Base-by-base conservation (phyloP, 2,329 filamentous ascomycete genomes). In the Pyricularia grisea region DNA sequence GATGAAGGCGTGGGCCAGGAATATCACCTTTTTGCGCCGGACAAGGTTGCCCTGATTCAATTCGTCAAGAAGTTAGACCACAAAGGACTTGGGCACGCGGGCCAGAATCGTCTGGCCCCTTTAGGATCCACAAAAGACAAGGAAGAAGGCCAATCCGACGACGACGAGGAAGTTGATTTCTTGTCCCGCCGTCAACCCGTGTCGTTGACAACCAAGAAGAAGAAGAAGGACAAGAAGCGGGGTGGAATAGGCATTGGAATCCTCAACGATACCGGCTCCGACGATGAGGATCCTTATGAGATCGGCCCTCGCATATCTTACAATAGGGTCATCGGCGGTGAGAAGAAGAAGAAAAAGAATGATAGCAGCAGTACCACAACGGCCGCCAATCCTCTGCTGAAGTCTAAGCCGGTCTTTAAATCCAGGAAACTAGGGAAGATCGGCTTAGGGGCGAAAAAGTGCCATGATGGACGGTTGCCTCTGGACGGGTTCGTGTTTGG, bases 261-360 rank as follows among this genome's bases (percentile, higher is more conserved):
- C 1, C 80, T 98, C 65, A 97, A 98, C 74, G 94, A 97, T 73
- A 95, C 90, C 25, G 94, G 93, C 12, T 97, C 94, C 4, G 95
- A 98, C 73, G 94, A 97, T 65, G 95, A 98, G 74, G 94, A 97
- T 74, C 92, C 93, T 0, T 98, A 97, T 76, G 92, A 94, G 70
- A 90, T 98, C 68, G 94, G 94, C 0, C 95, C 95, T 0, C 90
- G 89, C 73, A 96, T 97, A 76, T 92, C 90, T 14, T 97, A 97
- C 78, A 97, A 92, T 74, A 87, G 89, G 60, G 85, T 90, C 5
- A 87, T 97, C 70, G 93, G 92, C 23, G 91, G 90, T 0, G 90
- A 94, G 71, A 97, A 92, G 78, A 91, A 90, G 77, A 94, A 92
- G 76, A 89, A 90, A 75, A 87, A 87, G 61, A 83, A 70, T 11